Conservation (phyloP, 352 stramenopile genomes). For the Pythium scleroteichum region DNA sequence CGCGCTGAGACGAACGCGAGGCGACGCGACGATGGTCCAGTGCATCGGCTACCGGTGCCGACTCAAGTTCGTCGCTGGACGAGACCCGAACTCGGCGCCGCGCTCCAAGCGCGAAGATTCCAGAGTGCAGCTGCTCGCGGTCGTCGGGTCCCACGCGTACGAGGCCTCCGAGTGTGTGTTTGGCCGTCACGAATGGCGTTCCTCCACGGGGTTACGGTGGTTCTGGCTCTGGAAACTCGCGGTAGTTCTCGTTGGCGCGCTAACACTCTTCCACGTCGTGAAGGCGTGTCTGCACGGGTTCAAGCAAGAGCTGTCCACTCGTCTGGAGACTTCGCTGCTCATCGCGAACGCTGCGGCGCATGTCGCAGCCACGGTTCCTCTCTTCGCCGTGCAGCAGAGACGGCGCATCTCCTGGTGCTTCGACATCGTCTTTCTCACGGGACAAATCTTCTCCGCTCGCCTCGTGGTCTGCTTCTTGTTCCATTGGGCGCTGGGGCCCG, state of each 20-base stretch:
- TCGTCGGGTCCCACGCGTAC: too few species aligned
- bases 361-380: background rate
- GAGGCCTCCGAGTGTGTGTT: too few species aligned
- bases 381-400: constrained; percentile 3
- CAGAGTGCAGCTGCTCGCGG: background rate
- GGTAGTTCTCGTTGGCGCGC: too few species aligned
- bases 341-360: too few species aligned
- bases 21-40: background rate
- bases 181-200: background rate
- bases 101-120: background rate
- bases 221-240: too few species aligned
- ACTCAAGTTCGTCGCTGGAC: background rate
- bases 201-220: too few species aligned
- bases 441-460: constrained; percentile 13
- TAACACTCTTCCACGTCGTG: too few species aligned
- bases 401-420: constrained; percentile 19
- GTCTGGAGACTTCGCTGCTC: too few species aligned
- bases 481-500: constrained; percentile 10
- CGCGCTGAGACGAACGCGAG: constrained; percentile 1
- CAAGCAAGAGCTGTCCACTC: too few species aligned
- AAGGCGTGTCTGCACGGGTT: too few species aligned
- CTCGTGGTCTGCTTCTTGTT: constrained; percentile 28
- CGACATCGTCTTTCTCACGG: constrained; percentile 29
- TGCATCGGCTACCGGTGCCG: constrained; percentile 8
- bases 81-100: background rate